Evolutionary conservation across 441 rosid species (phyloP).

Genomic region (Geranium incanum): DNA sequence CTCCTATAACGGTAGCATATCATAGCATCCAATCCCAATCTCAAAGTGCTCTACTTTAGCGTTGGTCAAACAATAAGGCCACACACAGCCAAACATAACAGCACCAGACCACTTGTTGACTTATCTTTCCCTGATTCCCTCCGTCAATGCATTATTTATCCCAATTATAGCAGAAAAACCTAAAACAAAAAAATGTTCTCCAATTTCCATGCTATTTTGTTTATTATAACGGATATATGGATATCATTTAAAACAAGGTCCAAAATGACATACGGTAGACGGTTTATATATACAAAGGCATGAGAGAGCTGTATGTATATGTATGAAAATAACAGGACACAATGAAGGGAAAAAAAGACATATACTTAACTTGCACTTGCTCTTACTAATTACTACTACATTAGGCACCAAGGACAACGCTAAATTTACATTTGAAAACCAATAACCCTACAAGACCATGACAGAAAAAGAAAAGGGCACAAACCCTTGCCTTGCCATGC

Average conservation of each 20-base stretch:
- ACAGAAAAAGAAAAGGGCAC: neutral
- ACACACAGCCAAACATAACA: neutral
- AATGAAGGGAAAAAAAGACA: neutral
- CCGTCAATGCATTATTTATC: too few relatives aligned
- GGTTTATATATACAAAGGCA: neutral
- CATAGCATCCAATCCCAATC: neutral
- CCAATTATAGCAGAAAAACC: too few relatives aligned
- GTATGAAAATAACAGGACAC: neutral
- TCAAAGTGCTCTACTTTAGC: neutral
- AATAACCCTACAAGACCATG: neutral
- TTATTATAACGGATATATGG: too few relatives aligned
- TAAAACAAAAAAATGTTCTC: too few relatives aligned
- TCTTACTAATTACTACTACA: neutral
- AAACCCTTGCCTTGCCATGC: neutral
- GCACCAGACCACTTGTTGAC: too few relatives aligned
- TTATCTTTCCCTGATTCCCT: too few relatives aligned
- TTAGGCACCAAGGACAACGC: neutral
- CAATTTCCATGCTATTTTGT: too few relatives aligned
- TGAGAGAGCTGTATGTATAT: neutral
- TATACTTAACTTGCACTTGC: neutral
- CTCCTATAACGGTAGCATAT: neutral
- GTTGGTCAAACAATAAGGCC: neutral
- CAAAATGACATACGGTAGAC: neutral
- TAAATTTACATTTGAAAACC: neutral
- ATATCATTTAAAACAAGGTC: too few relatives aligned